A percentile compares a stretch with the other conserved stretches of the same genome.
Evolutionary conservation across 495 filamentous ascomycete genomes (phyloP).

Genomic region (Lasiosphaeria ovina): DNA sequence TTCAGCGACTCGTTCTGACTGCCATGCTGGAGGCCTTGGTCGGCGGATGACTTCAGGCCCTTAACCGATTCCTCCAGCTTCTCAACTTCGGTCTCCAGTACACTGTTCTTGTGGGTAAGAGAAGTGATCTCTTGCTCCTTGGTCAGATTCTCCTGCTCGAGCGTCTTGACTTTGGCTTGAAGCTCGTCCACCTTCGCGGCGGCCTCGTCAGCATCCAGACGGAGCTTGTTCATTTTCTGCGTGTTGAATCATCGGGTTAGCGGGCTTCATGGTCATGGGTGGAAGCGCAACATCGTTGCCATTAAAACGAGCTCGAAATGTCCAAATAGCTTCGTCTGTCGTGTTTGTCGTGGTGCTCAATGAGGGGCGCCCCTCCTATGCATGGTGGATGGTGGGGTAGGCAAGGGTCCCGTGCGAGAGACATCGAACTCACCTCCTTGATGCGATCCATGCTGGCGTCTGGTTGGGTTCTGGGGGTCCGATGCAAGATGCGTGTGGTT

Average conservation of each 20-base stretch:
- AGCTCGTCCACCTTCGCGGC: constrained; percentile 79
- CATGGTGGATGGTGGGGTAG: constrained; percentile 51
- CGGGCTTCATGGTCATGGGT: constrained; percentile 7
- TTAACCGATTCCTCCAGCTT: constrained; percentile 76
- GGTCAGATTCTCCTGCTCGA: constrained; percentile 90
- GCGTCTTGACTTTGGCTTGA: constrained; percentile 75
- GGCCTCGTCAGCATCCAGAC: constrained; percentile 84
- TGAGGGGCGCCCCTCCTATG: constrained; percentile 12
- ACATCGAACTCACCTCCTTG: constrained; percentile 66
- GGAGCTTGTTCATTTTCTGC: constrained; percentile 91
- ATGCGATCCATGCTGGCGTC: constrained; percentile 63
- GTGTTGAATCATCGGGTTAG: constrained; percentile 17
- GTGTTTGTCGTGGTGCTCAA: constrained; percentile 14
- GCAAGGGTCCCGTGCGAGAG: constrained; percentile 34
- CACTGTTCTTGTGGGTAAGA: constrained; percentile 82
- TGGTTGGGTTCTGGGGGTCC: constrained; percentile 17
- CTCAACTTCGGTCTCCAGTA: constrained; percentile 87
- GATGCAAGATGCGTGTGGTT: constrained; percentile 5
- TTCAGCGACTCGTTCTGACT: constrained; percentile 85
- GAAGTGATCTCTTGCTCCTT: constrained; percentile 99
- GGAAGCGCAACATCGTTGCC: neutral
- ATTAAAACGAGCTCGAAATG: neutral
- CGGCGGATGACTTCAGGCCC: constrained; percentile 74
- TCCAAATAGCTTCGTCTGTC: constrained; percentile 4
- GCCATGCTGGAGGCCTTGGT: constrained; percentile 69